phyloP scores from a whole-genome alignment of 129 eudicot genomes.

The Lonicera japonica region DNA sequence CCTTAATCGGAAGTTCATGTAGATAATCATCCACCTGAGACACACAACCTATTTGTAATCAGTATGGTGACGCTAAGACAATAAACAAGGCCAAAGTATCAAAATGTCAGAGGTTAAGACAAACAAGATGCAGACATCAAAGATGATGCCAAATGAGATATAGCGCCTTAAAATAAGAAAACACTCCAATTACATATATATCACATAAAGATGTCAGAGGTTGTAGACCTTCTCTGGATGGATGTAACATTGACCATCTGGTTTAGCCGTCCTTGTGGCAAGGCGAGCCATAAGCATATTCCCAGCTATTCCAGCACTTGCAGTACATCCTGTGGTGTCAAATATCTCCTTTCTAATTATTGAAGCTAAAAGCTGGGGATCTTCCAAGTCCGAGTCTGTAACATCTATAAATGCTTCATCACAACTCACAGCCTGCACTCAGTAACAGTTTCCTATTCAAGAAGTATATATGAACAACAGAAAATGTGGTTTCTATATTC shows the following conservation, averaged over 20 bases:
- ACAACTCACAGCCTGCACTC: slow-evolving; percentile 87
- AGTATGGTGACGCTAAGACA: neutral
- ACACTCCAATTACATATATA: neutral
- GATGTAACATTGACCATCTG: slow-evolving; percentile 80
- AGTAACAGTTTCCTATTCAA: slow-evolving; percentile 8
- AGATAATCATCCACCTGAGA: slow-evolving; percentile 72
- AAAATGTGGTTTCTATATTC: neutral
- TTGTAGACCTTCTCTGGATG: slow-evolving; percentile 61
- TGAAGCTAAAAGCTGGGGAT: slow-evolving; percentile 66
- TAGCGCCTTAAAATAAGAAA: neutral
- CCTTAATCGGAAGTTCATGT: slow-evolving; percentile 70
- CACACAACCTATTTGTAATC: slow-evolving; percentile 11
- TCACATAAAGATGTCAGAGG: no score
- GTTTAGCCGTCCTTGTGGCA: slow-evolving; percentile 89
- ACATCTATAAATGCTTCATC: slow-evolving; percentile 93
- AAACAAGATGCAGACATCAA: neutral
- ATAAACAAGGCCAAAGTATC: neutral
- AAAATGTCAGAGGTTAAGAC: neutral
- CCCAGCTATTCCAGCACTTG: slow-evolving; percentile 80
- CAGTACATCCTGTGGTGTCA: slow-evolving; percentile 82
- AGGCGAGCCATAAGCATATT: slow-evolving; percentile 94
- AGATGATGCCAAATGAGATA: neutral
- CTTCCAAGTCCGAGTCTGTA: slow-evolving; percentile 51
- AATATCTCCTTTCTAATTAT: slow-evolving; percentile 67
- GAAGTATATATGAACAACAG: neutral